A percentile compares a stretch with the other conserved stretches of the same genome.
phyloP scores from a whole-genome alignment of 2,329 filamentous ascomycete genomes.

The Neocucurbitaria cava region DNA sequence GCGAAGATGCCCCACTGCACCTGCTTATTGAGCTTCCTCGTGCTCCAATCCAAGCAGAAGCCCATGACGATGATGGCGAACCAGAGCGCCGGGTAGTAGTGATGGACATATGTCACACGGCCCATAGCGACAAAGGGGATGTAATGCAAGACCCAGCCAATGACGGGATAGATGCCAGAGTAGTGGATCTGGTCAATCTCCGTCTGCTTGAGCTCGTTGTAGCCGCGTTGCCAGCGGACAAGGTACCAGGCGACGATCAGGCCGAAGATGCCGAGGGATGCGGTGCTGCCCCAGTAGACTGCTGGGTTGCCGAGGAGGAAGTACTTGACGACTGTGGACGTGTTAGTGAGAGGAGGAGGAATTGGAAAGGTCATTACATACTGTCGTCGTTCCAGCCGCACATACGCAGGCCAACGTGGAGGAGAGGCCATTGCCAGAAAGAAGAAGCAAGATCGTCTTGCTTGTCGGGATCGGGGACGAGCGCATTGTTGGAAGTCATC shows the following conservation, averaged over 20 bases:
- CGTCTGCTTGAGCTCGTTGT: constrained; percentile 75
- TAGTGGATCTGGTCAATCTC: constrained; percentile 97
- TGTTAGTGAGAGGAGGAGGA: constrained; percentile 17
- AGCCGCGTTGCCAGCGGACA: constrained; percentile 95
- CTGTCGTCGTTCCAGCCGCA: constrained; percentile 94
- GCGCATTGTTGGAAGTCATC: constrained; percentile 99
- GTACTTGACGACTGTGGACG: constrained; percentile 77
- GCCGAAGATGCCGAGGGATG: constrained; percentile 75
- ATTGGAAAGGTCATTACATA: constrained; percentile 25
- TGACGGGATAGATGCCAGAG: constrained; percentile 84
- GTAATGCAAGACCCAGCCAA: constrained; percentile 97
- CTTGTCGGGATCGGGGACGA: constrained; percentile 97
- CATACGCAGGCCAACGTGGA: constrained; percentile 96
- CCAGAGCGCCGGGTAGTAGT: constrained; percentile 98
- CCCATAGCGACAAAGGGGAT: constrained; percentile 97
- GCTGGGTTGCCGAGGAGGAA: constrained; percentile 97
- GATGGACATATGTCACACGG: constrained; percentile 97
- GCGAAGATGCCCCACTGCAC: constrained; percentile 75
- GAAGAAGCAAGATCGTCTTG: constrained; percentile 96
- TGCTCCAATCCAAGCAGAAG: constrained; percentile 86
- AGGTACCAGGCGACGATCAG: constrained; percentile 82
- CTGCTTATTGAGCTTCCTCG: constrained; percentile 68
- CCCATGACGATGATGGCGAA: constrained; percentile 91
- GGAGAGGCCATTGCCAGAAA: constrained; percentile 98
- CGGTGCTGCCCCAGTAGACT: constrained; percentile 94